phyloP scores from a whole-genome alignment of 2,329 filamentous ascomycete genomes.

The Cytospora piceicola region DNA sequence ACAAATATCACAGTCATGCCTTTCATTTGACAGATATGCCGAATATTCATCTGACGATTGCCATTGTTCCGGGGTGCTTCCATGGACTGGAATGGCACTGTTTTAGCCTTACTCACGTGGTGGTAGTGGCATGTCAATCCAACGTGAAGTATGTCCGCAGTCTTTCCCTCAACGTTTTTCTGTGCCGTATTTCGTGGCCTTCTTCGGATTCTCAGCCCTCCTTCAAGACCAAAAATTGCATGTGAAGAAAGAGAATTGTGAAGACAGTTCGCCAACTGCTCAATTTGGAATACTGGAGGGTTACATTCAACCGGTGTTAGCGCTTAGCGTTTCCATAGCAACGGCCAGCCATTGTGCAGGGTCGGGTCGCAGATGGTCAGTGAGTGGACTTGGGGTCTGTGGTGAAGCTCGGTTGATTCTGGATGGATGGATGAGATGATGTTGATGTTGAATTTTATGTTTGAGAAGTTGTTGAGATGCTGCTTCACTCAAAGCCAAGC shows the following conservation, averaged over 20 bases:
- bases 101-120: not conserved
- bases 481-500: not conserved
- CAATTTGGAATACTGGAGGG: slow-evolving; percentile 11
- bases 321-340: slow-evolving; percentile 28
- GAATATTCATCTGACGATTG: not conserved
- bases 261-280: slow-evolving; percentile 6
- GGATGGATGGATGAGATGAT: not conserved
- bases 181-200: not conserved
- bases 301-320: slow-evolving; percentile 23
- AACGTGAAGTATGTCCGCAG: not conserved
- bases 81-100: not conserved
- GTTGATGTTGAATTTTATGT: no score
- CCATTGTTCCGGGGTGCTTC: not conserved
- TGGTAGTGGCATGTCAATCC: not conserved
- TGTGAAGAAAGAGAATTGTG: slow-evolving; percentile 9
- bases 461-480: not conserved
- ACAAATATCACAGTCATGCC: not conserved
- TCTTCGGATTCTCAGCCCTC: not conserved
- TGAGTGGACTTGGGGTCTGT: slow-evolving; percentile 16
- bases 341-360: slow-evolving; percentile 17
- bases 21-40: not conserved
- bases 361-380: slow-evolving; percentile 26
- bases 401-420: not conserved
- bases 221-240: not conserved
- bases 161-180: not conserved